Percentiles rank a stretch among this genome's conserved stretches.
These are phyloP conservation scores for Bisporella sp. DNA, from an alignment of 2,329 filamentous ascomycete species.

Conservation along the genomic window DNA sequence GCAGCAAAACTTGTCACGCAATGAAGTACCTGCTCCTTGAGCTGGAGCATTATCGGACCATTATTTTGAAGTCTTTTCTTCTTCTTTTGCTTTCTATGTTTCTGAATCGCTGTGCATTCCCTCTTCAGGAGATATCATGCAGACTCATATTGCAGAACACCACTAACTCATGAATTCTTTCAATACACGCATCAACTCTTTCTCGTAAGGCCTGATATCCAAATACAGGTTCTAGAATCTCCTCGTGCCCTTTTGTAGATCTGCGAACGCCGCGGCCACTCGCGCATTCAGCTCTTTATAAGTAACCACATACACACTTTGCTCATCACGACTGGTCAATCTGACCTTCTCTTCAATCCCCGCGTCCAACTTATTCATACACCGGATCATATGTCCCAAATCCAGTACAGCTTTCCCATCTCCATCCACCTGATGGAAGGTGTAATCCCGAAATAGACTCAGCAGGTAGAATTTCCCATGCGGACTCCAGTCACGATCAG, in stretches of 20 bases:
- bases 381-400: conserved; percentile 78
- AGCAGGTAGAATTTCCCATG: conserved; percentile 87
- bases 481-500: conserved; percentile 77
- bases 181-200: background rate
- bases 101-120: too few relatives aligned
- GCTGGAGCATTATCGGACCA: too few relatives aligned
- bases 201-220: background rate
- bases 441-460: conserved; percentile 93
- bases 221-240: background rate
- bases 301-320: conserved; percentile 79
- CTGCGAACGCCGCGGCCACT: conserved; percentile 48
- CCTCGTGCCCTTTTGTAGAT: conserved; percentile 33
- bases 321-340: conserved; percentile 82
- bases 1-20: too few relatives aligned
- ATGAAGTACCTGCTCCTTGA: too few relatives aligned
- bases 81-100: too few relatives aligned
- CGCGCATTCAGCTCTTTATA: conserved; percentile 81
- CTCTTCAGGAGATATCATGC: too few relatives aligned
- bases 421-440: conserved; percentile 91
- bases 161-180: background rate
- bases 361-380: conserved; percentile 87
- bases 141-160: too few relatives aligned
- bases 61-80: too few relatives aligned
- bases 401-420: conserved; percentile 79
- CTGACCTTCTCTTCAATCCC: conserved; percentile 81